These are phyloP conservation scores for Salvia hispanica DNA, from an alignment of 257 asterid genomes.

Conservation along the genomic window DNA sequence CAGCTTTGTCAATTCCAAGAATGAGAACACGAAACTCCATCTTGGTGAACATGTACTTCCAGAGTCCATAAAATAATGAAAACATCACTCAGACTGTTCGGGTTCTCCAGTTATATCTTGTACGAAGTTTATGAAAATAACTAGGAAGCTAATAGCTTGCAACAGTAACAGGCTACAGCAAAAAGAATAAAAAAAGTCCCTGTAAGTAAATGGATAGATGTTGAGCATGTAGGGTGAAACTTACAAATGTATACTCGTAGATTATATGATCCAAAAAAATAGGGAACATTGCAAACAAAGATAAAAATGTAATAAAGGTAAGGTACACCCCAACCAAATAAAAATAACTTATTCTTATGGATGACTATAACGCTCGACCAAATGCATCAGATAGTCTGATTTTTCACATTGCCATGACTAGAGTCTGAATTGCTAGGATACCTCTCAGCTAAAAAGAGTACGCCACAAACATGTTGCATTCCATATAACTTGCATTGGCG, in stretches of 20 bases:
- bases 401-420: neutral
- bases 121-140: constrained; percentile 23
- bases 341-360: no score
- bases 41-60: constrained; percentile 82
- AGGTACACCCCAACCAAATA: no score
- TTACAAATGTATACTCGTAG: neutral
- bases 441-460: neutral
- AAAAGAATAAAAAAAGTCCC: constrained; percentile 16
- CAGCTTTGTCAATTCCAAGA: constrained; percentile 95
- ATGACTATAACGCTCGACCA: constrained; percentile 1
- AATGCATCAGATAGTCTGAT: neutral
- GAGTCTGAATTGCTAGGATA: neutral
- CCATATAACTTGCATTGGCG: constrained; percentile 7
- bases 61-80: constrained; percentile 83
- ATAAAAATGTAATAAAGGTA: neutral
- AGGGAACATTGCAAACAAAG: neutral
- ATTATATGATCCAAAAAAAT: neutral
- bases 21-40: constrained; percentile 89
- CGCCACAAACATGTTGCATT: constrained; percentile 3
- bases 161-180: constrained; percentile 19
- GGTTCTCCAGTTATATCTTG: constrained; percentile 28
- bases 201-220: neutral
- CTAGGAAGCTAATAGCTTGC: constrained; percentile 27
- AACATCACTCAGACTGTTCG: constrained; percentile 53
- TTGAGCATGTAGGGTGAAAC: neutral